Evolutionary conservation across 805 yeast genomes (phyloP).

Genomic region (Saturnispora serradocipensis): DNA sequence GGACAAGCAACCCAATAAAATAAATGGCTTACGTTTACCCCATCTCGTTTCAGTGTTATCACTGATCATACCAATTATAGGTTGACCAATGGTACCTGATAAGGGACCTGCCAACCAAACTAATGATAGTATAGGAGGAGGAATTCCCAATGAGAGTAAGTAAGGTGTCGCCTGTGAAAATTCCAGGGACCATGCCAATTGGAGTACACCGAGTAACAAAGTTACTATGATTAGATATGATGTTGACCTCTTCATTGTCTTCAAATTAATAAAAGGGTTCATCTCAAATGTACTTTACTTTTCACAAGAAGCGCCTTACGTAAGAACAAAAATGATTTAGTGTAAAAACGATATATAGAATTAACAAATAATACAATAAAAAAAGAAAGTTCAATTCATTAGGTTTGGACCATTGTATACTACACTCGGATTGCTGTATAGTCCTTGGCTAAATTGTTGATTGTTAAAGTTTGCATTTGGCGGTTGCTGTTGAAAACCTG

Average conservation of each 20-base stretch:
- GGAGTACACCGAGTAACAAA: conserved; percentile 46
- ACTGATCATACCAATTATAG: conserved; percentile 49
- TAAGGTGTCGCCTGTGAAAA: conserved; percentile 58
- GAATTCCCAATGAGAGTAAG: conserved; percentile 50
- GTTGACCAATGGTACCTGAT: conserved; percentile 56
- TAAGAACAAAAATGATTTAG: background rate
- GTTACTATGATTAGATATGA: conserved; percentile 38
- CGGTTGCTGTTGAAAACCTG: conserved; percentile 3
- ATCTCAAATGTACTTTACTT: background rate
- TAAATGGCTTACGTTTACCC: conserved; percentile 52
- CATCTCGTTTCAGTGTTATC: conserved; percentile 37
- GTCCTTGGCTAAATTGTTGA: conserved; percentile 5
- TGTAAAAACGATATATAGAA: background rate
- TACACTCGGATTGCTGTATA: conserved; percentile 4
- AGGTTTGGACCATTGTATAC: conserved; percentile 26
- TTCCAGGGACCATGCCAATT: conserved; percentile 58
- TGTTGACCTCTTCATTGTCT: conserved; percentile 28
- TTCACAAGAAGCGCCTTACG: background rate
- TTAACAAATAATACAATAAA: background rate
- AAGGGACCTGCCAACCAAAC: conserved; percentile 64
- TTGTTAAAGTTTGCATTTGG: background rate
- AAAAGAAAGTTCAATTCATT: background rate
- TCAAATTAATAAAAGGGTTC: background rate
- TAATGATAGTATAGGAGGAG: conserved; percentile 45
- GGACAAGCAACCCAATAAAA: conserved; percentile 43